These are phyloP conservation scores for Paraglomus brasilianum DNA, from an alignment of 192 early-diverging fungal species.

Conservation along the genomic window DNA sequence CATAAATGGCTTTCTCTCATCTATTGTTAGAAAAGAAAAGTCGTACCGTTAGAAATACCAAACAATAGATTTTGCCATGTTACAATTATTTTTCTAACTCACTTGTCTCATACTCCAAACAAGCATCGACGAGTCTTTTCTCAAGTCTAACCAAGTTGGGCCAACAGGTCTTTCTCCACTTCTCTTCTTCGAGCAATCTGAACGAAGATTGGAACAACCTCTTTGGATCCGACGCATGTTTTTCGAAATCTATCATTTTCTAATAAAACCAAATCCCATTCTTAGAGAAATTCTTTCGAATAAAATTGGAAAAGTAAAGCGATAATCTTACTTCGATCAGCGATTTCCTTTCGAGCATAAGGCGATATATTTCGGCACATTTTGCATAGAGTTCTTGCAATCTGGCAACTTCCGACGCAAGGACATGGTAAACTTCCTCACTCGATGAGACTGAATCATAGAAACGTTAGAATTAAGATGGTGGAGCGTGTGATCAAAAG, in stretches of 20 bases:
- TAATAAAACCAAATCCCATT: conserved; percentile 18
- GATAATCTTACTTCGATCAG: conserved; percentile 13
- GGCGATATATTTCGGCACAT: conserved; percentile 24
- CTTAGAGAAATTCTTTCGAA: not conserved
- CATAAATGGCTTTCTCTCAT: conserved; percentile 33
- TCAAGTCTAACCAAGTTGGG: conserved; percentile 72
- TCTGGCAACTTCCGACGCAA: conserved; percentile 21
- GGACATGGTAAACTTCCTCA: conserved; percentile 25
- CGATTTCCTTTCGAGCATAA: conserved; percentile 28
- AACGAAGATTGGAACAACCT: conserved; percentile 74
- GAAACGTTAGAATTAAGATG: too few species aligned
- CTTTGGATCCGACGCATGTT: conserved; percentile 69
- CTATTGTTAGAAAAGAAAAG: not conserved
- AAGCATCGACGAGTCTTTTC: conserved; percentile 46
- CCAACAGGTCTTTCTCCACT: conserved; percentile 73
- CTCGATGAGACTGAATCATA: conserved; percentile 5
- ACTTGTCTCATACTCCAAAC: conserved; percentile 59
- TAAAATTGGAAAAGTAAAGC: not conserved
- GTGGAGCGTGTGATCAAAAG: too few species aligned
- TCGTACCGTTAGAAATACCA: too few species aligned
- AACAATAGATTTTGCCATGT: too few species aligned
- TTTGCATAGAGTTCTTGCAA: conserved; percentile 25
- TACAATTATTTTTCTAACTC: not conserved
- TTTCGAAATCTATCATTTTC: conserved; percentile 78
- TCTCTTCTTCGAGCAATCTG: conserved; percentile 79